Evolutionary conservation across 2,329 filamentous ascomycete species (phyloP), one percentile per base, ranked within the genome.

Genomic region (Ramularia endophylla): DNA sequence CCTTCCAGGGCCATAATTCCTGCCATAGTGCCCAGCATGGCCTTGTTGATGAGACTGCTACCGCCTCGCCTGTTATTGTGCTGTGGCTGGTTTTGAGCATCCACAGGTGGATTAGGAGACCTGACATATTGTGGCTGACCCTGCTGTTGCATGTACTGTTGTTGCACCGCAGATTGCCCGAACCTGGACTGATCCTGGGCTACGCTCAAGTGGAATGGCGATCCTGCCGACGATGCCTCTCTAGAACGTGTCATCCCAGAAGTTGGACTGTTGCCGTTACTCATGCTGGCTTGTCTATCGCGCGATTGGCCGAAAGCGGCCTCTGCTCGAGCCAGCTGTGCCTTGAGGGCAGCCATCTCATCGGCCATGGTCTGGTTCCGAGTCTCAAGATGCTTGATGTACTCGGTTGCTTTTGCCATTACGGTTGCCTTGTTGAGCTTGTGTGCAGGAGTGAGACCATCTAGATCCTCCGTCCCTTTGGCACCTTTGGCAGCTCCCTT

Each of bases 371-470:
- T 80, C 51, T 81, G 85, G 56, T 94, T 94, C 9, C 88, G 81
- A 68, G 94, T 94, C 64, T 97, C 90, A 2, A 97, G 70, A 65
- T 97, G 89, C 27, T 83, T 79, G 52, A 97, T 97, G 55, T 97
- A 97, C 62, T 97, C 90, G 5, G 90, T 95, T 2, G 90, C 90
- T 64, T 97, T 97, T 51, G 87, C 89, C 31, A 97, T 69, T 37
- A 97, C 87, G 2, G 89, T 95, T n/a, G 90, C 90, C 65, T 97
- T 97, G 71, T 97, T 97, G 19, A 95, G 72, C 65, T 97, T 97
- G 68, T 94, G 89, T 5, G 88, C 87, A 1, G 88, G 85, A 2
- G 70, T 70, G 2, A 87, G 83, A 38, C 71, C 71, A 46, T 72
- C 71, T 8, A 92, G 70, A 38, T 87, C 87, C 54, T 94, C 82